Conservation (phyloP, 2,329 filamentous ascomycete genomes). For the Spiromastix sp. region DNA sequence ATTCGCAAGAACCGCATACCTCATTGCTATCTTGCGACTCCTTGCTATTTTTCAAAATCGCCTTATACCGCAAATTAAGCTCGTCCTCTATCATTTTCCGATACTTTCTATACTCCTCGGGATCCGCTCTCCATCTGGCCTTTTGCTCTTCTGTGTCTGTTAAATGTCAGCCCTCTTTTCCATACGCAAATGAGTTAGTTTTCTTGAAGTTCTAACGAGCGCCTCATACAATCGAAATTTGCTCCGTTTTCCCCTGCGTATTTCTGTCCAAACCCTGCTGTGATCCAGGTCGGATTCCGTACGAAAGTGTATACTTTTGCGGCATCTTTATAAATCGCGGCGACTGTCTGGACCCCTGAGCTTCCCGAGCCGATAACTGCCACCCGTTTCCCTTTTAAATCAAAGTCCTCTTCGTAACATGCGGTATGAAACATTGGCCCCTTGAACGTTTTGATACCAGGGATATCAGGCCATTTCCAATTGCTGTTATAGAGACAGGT, state of each 20-base stretch:
- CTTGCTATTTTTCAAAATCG: conserved; percentile 10
- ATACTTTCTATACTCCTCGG: conserved; percentile 20
- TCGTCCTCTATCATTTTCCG: conserved; percentile 23
- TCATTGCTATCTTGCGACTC: conserved; percentile 11
- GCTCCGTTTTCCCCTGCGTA: conserved; percentile 9
- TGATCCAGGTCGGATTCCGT: conserved; percentile 23
- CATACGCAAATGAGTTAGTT: too few species aligned
- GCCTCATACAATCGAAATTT: conserved; percentile 10
- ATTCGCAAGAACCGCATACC: conserved; percentile 6
- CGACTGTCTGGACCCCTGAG: conserved; percentile 31
- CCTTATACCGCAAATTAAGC: conserved; percentile 16
- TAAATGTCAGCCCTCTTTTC: too few species aligned
- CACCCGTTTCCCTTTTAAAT: conserved; percentile 20
- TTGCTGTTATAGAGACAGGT: conserved; percentile 8
- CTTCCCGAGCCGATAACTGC: conserved; percentile 24
- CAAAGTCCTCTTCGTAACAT: conserved; percentile 28
- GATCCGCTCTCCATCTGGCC: conserved; percentile 15
- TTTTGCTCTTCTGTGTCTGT: conserved; percentile 19
- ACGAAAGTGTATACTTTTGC: conserved; percentile 20
- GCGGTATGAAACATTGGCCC: conserved; percentile 37
- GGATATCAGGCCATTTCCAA: conserved; percentile 39
- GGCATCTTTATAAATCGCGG: conserved; percentile 6
- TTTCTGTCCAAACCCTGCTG: conserved; percentile 17
- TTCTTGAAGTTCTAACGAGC: background rate
- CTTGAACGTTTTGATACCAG: conserved; percentile 37